Percentiles rank a stretch among this genome's conserved stretches.
phyloP scores from a whole-genome alignment of 176 grass and related monocot species.

The Triticum timopheevii region DNA sequence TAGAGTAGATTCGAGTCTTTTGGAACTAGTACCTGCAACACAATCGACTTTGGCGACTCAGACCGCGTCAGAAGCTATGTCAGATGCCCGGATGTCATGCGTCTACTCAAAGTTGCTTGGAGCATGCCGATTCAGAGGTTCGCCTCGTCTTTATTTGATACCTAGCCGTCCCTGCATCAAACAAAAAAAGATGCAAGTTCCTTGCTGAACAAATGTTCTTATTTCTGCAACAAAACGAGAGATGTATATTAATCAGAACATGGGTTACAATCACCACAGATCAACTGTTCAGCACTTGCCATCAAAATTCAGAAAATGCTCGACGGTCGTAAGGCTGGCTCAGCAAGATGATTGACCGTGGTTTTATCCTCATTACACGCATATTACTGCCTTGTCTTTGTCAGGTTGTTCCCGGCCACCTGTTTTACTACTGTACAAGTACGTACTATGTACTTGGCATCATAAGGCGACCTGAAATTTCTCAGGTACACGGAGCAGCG shows the following conservation, averaged over 20 bases:
- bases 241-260: background rate
- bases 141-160: background rate
- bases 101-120: background rate
- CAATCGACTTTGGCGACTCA: constrained; percentile 25
- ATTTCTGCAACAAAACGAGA: background rate
- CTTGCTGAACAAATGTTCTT: background rate
- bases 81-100: background rate
- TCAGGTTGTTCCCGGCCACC: background rate
- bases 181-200: background rate
- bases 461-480: constrained; percentile 73
- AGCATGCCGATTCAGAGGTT: background rate
- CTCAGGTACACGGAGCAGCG: constrained; percentile 69
- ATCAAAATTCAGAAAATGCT: background rate
- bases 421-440: background rate
- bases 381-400: background rate
- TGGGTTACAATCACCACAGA: background rate
- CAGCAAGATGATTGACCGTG: background rate
- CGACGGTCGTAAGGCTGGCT: background rate
- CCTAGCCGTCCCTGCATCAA: background rate
- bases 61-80: background rate
- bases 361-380: background rate
- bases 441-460: background rate
- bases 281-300: background rate
- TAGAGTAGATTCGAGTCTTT: constrained; percentile 18
- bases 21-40: background rate